Evolutionary conservation across 768 basidiomycete species (phyloP).

Genomic region (Hypholoma fasciculare): DNA sequence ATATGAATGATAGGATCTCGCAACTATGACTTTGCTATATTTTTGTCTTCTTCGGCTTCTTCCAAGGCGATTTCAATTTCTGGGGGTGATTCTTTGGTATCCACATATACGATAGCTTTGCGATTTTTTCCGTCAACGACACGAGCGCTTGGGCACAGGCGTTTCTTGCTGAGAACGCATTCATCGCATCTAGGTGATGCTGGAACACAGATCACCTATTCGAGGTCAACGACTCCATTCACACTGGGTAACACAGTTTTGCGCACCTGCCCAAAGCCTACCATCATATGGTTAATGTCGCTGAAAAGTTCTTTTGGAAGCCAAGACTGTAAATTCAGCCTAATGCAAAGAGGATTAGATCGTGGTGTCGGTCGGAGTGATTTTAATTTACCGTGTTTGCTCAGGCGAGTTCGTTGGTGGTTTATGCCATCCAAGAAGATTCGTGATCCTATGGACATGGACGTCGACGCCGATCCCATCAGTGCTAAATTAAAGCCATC

Average conservation of each 20-base stretch:
- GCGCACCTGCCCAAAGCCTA: constrained; percentile 82
- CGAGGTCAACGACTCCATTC: not conserved
- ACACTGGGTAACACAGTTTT: not conserved
- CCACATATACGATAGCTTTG: constrained; percentile 22
- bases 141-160: constrained; percentile 68
- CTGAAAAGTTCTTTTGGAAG: constrained; percentile 69
- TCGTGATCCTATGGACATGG: constrained; percentile 95
- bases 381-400: constrained; percentile 64
- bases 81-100: constrained; percentile 22
- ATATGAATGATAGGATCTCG: not conserved
- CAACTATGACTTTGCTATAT: not conserved
- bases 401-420: constrained; percentile 84
- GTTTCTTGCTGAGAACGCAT: constrained; percentile 55
- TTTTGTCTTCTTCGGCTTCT: constrained; percentile 18
- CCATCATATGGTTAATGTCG: constrained; percentile 79
- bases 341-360: constrained; percentile 20
- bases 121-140: constrained; percentile 21
- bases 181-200: constrained; percentile 63
- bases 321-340: constrained; percentile 83
- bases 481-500: constrained; percentile 47
- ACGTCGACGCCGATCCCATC: constrained; percentile 94
- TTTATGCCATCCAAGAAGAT: constrained; percentile 90
- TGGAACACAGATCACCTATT: constrained; percentile 66
- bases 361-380: not conserved
- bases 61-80: constrained; percentile 35